A percentile compares a stretch with the other conserved stretches of the same genome.
Conservation (phyloP, 177 flowering plant species). For the Vitis hybrid region DNA sequence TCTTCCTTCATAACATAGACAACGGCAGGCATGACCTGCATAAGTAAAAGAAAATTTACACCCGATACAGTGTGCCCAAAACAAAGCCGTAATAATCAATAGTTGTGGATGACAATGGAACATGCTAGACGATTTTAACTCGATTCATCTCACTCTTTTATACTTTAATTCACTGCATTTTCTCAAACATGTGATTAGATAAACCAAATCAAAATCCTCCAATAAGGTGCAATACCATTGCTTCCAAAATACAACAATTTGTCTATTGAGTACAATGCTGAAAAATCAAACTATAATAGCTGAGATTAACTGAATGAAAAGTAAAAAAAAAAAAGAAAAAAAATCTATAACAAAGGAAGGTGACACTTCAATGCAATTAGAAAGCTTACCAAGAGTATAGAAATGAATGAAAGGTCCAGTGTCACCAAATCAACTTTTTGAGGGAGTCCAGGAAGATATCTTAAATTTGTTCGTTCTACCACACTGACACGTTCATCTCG, state of each 20-base stretch:
- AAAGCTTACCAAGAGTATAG: slow-evolving; percentile 79
- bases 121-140: not conserved
- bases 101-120: not conserved
- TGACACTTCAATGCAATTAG: not conserved
- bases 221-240: no score
- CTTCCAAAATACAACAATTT: no score
- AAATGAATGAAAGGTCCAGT: slow-evolving; percentile 93
- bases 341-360: not conserved
- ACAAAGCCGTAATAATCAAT: not conserved
- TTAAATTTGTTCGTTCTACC: slow-evolving; percentile 85
- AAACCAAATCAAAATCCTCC: no score
- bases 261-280: no score
- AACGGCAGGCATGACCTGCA: slow-evolving; percentile 97
- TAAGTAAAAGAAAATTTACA: not conserved
- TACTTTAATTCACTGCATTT: not conserved
- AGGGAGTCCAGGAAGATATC: slow-evolving; percentile 86
- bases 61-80: not conserved
- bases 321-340: not conserved
- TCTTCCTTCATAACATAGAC: slow-evolving; percentile 80
- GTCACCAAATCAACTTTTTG: slow-evolving; percentile 96
- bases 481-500: slow-evolving; percentile 76
- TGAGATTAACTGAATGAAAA: not conserved
- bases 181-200: not conserved
- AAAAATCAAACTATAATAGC: no score
- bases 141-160: no score